Base-by-base conservation (phyloP, 306 rosid genomes). In the Malus fusca region DNA sequence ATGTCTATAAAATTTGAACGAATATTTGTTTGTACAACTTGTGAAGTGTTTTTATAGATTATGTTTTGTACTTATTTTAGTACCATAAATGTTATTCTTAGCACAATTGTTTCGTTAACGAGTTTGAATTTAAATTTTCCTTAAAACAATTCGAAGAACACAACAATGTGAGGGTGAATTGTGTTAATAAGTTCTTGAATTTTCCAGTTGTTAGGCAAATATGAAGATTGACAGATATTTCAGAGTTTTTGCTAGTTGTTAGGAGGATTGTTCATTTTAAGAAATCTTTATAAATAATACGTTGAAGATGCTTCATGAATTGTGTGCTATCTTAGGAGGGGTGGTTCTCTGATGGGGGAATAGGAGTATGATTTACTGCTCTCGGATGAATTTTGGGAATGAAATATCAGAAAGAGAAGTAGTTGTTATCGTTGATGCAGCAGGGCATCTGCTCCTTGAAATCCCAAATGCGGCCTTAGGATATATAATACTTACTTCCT, bases 1-100 rank as follows among this genome's bases (percentile, higher is more conserved):
- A 92, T 82, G 90, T 81, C 13, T 30, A 59, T 53, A 53, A 66
- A 51, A 21, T 31, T 25, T 40, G 35, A 63, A 4, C 12, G n/a
- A 15, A 63, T 63, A 13, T 5, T 63, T 53, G 35, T 58, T 73
- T 65, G 30, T 11, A 66, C 28, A 37, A 35, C n/a, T 37, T 66
- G 18, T 11, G 28, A 15, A 5, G 18, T 53, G 25, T 21, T 21
- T 13, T 26, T 23, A 23, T 25, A n/a, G 71, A 66, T 43, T 11
- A 15, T 71, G 23, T 48, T 19, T 15, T 21, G 63, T 37, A 26
- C 51, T 71, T 53, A 19, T 65, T 8, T 66, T 26, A 35, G 22
- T 66, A 28, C 28, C 28, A 11, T 19, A 37, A 19, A 19, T 2
- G 19, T 33, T 12, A 1, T 7, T 33, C 69, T 65, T 65, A 31